phyloP scores from a whole-genome alignment of 106 monocot genomes.

The Triglochin maritima region DNA sequence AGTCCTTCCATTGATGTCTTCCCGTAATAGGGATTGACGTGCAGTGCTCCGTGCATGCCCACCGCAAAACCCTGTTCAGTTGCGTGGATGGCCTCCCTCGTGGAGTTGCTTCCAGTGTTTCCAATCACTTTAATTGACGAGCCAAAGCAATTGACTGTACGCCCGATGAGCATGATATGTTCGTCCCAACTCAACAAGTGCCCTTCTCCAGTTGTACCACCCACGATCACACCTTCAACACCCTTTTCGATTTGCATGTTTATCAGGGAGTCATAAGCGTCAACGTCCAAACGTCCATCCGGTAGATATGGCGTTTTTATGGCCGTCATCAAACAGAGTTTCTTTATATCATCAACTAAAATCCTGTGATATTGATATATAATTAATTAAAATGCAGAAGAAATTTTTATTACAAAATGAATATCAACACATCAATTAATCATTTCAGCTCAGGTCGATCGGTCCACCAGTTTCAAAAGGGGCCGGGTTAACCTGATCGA shows the following conservation, averaged over 20 bases:
- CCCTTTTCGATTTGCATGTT: constrained; percentile 56
- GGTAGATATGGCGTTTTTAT: constrained; percentile 82
- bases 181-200: constrained; percentile 94
- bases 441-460: background rate
- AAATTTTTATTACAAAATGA: background rate
- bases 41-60: constrained; percentile 83
- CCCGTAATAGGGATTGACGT: constrained; percentile 83
- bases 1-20: constrained; percentile 74
- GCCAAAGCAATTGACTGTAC: constrained; percentile 87
- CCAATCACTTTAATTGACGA: constrained; percentile 69
- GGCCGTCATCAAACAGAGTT: constrained; percentile 70
- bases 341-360: constrained; percentile 42
- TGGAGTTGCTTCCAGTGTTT: constrained; percentile 79
- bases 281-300: constrained; percentile 80
- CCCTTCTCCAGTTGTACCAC: constrained; percentile 83
- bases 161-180: constrained; percentile 87
- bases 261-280: constrained; percentile 61
- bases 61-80: constrained; percentile 83
- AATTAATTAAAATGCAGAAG: background rate
- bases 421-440: background rate
- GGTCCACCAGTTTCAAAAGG: no score
- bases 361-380: background rate
- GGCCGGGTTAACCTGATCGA: no score
- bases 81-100: constrained; percentile 73
- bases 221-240: constrained; percentile 76